phyloP scores from a whole-genome alignment of 495 filamentous ascomycete species.

The Aspergillus cristatus region DNA sequence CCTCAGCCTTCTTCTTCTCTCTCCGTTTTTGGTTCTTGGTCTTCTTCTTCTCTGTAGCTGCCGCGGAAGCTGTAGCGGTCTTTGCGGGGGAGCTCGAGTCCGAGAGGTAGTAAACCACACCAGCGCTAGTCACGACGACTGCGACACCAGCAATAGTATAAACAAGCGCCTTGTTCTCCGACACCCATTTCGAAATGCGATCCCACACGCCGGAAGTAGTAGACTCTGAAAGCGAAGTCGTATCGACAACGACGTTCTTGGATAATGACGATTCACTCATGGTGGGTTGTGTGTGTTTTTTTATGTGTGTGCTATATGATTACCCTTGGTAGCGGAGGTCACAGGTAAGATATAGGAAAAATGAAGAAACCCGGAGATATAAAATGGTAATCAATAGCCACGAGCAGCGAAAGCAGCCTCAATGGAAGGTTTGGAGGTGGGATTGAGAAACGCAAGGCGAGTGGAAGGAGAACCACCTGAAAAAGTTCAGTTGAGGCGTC shows the following conservation, averaged over 20 bases:
- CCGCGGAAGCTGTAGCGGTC: slow-evolving; percentile 14
- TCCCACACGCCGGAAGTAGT: slow-evolving; percentile 71
- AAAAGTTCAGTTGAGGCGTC: too few species aligned
- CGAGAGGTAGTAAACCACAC: slow-evolving; percentile 80
- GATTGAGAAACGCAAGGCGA: slow-evolving; percentile 1
- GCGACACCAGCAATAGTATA: slow-evolving; percentile 94
- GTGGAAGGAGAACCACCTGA: slow-evolving; percentile 1
- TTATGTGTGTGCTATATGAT: too few species aligned
- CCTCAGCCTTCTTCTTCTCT: slow-evolving; percentile 60
- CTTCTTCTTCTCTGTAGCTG: slow-evolving; percentile 36
- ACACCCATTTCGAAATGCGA: slow-evolving; percentile 82
- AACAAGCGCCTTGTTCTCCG: slow-evolving; percentile 88
- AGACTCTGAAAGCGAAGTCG: slow-evolving; percentile 38
- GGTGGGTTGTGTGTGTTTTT: slow-evolving; percentile 3
- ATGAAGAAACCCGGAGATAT: too few species aligned
- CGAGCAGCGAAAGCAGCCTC: too few species aligned
- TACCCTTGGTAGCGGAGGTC: too few species aligned
- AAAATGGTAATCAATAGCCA: too few species aligned
- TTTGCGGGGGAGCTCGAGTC: slow-evolving; percentile 26
- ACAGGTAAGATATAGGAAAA: too few species aligned
- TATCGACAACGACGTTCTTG: slow-evolving; percentile 40
- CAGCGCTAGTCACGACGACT: slow-evolving; percentile 80
- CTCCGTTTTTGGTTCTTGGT: slow-evolving; percentile 54
- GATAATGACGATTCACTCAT: slow-evolving; percentile 33
- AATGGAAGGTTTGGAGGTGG: too few species aligned